Conservation (phyloP, 768 basidiomycete species). For the Hygrocybe punicea region DNA sequence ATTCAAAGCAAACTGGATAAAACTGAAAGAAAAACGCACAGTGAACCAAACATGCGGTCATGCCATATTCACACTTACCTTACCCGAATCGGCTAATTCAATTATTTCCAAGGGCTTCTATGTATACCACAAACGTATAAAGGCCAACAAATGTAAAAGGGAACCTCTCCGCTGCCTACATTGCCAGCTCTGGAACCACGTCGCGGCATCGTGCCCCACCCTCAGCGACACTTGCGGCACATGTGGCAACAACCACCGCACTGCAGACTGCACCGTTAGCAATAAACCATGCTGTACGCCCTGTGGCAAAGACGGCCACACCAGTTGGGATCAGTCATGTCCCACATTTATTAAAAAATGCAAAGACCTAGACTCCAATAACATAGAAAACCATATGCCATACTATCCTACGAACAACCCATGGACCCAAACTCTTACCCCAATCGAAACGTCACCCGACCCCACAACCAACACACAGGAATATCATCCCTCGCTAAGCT, state of each 20-base stretch:
- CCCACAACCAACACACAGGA: background rate
- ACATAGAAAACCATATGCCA: slow-evolving; percentile 19
- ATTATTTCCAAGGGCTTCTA: too few species aligned
- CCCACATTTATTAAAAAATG: slow-evolving; percentile 16
- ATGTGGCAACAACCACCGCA: background rate
- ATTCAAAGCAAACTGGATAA: too few species aligned
- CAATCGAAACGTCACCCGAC: background rate
- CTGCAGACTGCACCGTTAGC: background rate
- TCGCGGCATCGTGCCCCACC: background rate
- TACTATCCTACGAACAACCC: slow-evolving; percentile 18
- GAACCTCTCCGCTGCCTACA: too few species aligned
- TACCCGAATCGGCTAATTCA: too few species aligned
- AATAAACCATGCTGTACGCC: slow-evolving; percentile 9
- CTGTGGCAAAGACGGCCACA: too few species aligned
- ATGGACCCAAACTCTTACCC: background rate
- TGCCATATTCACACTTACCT: too few species aligned
- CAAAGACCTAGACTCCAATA: slow-evolving; percentile 4
- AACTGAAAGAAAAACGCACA: too few species aligned
- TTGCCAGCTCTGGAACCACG: too few species aligned
- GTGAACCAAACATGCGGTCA: too few species aligned
- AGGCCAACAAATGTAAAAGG: too few species aligned
- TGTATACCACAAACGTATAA: too few species aligned
- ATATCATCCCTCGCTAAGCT: background rate
- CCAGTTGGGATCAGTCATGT: slow-evolving; percentile 19
- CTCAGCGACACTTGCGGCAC: background rate